These are phyloP conservation scores for Fragilaria radians DNA, from an alignment of 108 stramenopile species.

Conservation along the genomic window DNA sequence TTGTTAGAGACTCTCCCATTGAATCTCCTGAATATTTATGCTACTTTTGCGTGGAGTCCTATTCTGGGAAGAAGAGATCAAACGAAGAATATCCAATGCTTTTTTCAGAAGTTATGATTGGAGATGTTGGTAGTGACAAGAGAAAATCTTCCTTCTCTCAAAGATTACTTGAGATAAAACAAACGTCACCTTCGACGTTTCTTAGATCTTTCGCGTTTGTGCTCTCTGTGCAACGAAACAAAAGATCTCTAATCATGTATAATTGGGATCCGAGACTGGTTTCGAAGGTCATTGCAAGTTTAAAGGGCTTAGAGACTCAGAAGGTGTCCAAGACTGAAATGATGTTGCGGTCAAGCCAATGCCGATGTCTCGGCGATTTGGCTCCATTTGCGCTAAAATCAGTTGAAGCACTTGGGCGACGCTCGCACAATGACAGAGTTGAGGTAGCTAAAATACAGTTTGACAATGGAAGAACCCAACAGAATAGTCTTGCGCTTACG, in stretches of 20 bases:
- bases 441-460: too few relatives aligned
- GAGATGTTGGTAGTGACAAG: constrained; percentile 24
- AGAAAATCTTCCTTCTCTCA: constrained; percentile 11
- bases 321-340: too few relatives aligned
- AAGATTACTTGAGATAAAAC: constrained; percentile 14
- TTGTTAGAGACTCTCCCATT: constrained; percentile 45
- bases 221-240: constrained; percentile 35
- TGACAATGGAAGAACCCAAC: too few relatives aligned
- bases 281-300: too few relatives aligned
- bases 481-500: too few relatives aligned
- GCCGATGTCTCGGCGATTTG: too few relatives aligned
- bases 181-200: constrained; percentile 21
- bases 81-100: constrained; percentile 11
- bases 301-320: too few relatives aligned
- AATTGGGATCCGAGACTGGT: too few relatives aligned
- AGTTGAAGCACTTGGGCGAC: too few relatives aligned
- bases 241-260: constrained; percentile 25
- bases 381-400: too few relatives aligned
- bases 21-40: constrained; percentile 65
- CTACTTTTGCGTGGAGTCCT: constrained; percentile 31
- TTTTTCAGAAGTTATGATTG: constrained; percentile 28
- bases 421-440: too few relatives aligned
- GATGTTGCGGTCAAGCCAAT: too few relatives aligned
- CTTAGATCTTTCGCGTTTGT: constrained; percentile 39
- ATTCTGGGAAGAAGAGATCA: constrained; percentile 4